phyloP scores from a whole-genome alignment of 2,329 filamentous ascomycete genomes.

The Neonectria neomacrospora region DNA sequence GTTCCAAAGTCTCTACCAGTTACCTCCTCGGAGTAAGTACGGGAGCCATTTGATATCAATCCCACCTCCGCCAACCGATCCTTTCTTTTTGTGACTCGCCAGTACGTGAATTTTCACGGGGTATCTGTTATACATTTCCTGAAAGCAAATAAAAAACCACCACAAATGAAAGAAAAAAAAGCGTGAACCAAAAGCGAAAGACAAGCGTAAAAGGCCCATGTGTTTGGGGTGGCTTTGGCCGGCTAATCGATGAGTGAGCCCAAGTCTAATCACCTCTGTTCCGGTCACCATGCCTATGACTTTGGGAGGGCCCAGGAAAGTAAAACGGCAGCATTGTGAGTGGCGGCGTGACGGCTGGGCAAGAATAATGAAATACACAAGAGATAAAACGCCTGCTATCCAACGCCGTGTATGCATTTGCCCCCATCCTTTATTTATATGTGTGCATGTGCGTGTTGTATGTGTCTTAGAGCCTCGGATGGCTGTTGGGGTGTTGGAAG shows the following conservation, averaged over 20 bases:
- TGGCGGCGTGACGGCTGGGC: conserved; percentile 26
- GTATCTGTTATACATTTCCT: conserved; percentile 46
- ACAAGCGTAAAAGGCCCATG: conserved; percentile 2
- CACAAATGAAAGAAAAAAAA: conserved; percentile 39
- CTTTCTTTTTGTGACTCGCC: conserved; percentile 29
- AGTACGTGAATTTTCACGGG: conserved; percentile 39
- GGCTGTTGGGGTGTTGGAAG: conserved; percentile 29
- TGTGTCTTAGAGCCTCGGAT: conserved; percentile 19
- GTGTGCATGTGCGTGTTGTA: conserved; percentile 27
- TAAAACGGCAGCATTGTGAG: conserved; percentile 10
- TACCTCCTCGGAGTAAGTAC: conserved; percentile 25
- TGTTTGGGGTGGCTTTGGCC: conserved; percentile 1
- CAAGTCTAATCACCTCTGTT: conserved; percentile 1
- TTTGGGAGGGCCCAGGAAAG: conserved; percentile 3
- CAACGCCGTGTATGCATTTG: conserved; percentile 41
- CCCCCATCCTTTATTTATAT: conserved; percentile 34
- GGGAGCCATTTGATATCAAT: conserved; percentile 23
- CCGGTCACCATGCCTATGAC: conserved; percentile 10
- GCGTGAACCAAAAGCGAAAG: conserved; percentile 14
- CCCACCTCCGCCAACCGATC: conserved; percentile 6
- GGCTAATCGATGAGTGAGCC: conserved; percentile 3
- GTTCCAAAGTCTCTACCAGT: conserved; percentile 32
- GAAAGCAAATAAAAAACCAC: conserved; percentile 31
- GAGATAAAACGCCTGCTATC: conserved; percentile 40
- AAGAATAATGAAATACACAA: conserved; percentile 21